Evolutionary conservation across 2,329 filamentous ascomycete species (phyloP).

Genomic region (Exserohilum turcica): DNA sequence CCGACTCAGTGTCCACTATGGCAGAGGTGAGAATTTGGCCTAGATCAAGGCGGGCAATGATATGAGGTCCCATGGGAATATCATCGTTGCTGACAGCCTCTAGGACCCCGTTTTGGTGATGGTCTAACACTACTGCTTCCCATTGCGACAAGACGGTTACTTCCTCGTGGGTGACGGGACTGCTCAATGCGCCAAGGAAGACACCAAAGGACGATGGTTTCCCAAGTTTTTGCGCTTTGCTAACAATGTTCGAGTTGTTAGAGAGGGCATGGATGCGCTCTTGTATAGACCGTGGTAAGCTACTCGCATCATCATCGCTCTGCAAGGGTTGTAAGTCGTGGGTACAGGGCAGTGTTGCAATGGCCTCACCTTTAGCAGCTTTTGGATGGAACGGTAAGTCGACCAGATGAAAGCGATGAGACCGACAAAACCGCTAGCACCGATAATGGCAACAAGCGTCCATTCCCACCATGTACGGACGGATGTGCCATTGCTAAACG

Average conservation of each 20-base stretch:
- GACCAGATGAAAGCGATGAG: constrained; percentile 35
- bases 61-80: constrained; percentile 34
- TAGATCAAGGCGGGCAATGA: constrained; percentile 43
- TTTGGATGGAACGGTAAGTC: constrained; percentile 26
- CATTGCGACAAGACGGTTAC: constrained; percentile 36
- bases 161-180: constrained; percentile 35
- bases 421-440: constrained; percentile 36
- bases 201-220: constrained; percentile 46
- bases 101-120: constrained; percentile 36
- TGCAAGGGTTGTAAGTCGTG: constrained; percentile 19
- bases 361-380: constrained; percentile 28
- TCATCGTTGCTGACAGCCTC: constrained; percentile 35
- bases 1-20: constrained; percentile 29
- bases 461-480: constrained; percentile 43
- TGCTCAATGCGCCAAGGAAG: constrained; percentile 39
- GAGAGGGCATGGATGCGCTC: constrained; percentile 38
- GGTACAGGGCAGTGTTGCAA: not conserved
- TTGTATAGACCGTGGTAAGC: constrained; percentile 36
- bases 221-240: constrained; percentile 22
- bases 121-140: constrained; percentile 42
- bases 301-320: constrained; percentile 19
- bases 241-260: constrained; percentile 24
- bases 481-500: constrained; percentile 31
- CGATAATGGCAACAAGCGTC: constrained; percentile 40
- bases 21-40: constrained; percentile 28